Conservation (phyloP, 306 rosid species). For the Casuarina glauca region DNA sequence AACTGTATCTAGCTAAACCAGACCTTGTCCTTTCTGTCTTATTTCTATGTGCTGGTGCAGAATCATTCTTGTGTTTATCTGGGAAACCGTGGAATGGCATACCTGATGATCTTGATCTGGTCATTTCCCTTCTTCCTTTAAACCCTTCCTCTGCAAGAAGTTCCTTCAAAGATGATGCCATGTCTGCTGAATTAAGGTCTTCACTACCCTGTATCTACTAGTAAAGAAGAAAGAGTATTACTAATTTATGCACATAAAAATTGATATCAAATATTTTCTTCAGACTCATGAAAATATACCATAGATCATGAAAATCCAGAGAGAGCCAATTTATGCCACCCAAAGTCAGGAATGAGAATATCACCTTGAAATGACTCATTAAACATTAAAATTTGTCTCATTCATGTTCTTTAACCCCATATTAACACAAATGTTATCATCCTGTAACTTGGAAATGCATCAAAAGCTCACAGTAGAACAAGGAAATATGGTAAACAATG, state of each 20-base stretch:
- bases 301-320: constrained; percentile 10
- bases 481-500: neutral
- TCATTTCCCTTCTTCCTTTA: constrained; percentile 49
- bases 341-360: neutral
- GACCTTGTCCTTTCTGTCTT: constrained; percentile 31
- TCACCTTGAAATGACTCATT: neutral
- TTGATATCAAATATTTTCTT: neutral
- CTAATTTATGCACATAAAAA: neutral
- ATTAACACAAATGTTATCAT: neutral
- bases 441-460: neutral
- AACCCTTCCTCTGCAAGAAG: constrained; percentile 84
- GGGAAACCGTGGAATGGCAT: constrained; percentile 21
- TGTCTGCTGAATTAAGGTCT: constrained; percentile 25
- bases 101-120: constrained; percentile 46
- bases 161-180: constrained; percentile 80
- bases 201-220: constrained; percentile 20
- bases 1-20: constrained; percentile 10
- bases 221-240: constrained; percentile 10
- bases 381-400: neutral
- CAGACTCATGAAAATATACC: constrained; percentile 3
- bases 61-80: constrained; percentile 22
- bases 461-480: neutral
- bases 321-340: neutral
- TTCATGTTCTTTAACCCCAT: neutral
- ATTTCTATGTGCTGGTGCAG: constrained; percentile 23